These are phyloP conservation scores for Blastomyces percursus DNA, from an alignment of 2,329 filamentous ascomycete genomes.

Conservation along the genomic window DNA sequence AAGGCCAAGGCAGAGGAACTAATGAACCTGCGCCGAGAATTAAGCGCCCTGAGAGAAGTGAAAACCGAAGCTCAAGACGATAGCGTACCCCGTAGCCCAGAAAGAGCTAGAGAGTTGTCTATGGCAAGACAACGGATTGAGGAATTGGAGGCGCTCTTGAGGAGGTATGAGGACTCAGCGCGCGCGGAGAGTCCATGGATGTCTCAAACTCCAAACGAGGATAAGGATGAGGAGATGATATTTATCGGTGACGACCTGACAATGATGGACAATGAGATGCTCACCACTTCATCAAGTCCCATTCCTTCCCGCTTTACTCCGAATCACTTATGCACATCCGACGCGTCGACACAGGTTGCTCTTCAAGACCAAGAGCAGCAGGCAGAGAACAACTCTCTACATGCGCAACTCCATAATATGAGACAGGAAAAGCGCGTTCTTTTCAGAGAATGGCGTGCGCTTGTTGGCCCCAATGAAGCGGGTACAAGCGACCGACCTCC, in stretches of 20 bases:
- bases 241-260: constrained; percentile 4
- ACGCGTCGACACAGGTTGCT: constrained; percentile 8
- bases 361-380: constrained; percentile 7
- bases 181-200: background rate
- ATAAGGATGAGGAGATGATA: constrained; percentile 20
- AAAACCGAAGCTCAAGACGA: constrained; percentile 15
- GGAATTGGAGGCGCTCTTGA: constrained; percentile 14
- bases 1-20: constrained; percentile 25
- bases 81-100: constrained; percentile 16
- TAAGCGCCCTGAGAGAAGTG: constrained; percentile 17
- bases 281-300: constrained; percentile 3
- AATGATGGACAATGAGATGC: constrained; percentile 3
- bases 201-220: constrained; percentile 1
- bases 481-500: background rate
- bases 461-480: constrained; percentile 19
- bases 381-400: constrained; percentile 16
- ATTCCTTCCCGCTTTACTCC: background rate
- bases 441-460: constrained; percentile 31
- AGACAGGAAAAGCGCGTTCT: constrained; percentile 31
- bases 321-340: background rate
- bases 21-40: constrained; percentile 18
- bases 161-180: constrained; percentile 1
- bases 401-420: constrained; percentile 29
- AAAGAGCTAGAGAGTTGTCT: constrained; percentile 9
- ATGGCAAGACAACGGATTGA: constrained; percentile 11